A percentile compares a stretch with the other conserved stretches of the same genome.
Conservation (phyloP, 2,329 filamentous ascomycete species). For the Claviceps fusiformis region DNA sequence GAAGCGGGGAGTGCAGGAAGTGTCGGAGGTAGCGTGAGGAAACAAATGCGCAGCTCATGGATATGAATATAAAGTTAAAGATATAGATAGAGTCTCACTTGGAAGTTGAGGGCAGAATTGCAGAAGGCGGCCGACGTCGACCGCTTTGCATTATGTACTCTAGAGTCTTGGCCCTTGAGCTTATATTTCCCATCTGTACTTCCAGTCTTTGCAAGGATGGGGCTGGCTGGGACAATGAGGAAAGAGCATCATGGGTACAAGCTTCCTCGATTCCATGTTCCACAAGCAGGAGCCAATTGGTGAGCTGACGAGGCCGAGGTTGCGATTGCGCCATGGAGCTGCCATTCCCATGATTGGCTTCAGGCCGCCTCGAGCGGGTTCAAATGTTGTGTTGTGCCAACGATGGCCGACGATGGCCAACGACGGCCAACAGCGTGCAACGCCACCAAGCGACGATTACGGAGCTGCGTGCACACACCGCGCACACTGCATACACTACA, state of each 20-base stretch:
- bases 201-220: too few species aligned
- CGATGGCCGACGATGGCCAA: not conserved
- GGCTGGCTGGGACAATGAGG: not conserved
- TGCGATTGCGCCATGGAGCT: constrained; percentile 6
- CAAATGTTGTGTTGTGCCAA: not conserved
- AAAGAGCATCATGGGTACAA: not conserved
- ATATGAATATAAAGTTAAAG: not conserved
- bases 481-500: not conserved
- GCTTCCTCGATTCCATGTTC: not conserved
- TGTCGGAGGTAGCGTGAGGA: not conserved
- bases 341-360: constrained; percentile 4
- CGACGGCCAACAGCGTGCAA: not conserved
- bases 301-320: not conserved
- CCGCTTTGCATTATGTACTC: not conserved
- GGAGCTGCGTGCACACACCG: not conserved
- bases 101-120: not conserved
- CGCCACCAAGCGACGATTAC: constrained; percentile 1
- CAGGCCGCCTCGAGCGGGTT: not conserved
- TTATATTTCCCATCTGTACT: not conserved
- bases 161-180: not conserved
- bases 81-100: not conserved
- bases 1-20: not conserved
- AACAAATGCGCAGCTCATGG: not conserved
- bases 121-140: not conserved
- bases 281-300: not conserved